phyloP scores from a whole-genome alignment of 202 grass and related monocot species.

The Zoysia matrella region DNA sequence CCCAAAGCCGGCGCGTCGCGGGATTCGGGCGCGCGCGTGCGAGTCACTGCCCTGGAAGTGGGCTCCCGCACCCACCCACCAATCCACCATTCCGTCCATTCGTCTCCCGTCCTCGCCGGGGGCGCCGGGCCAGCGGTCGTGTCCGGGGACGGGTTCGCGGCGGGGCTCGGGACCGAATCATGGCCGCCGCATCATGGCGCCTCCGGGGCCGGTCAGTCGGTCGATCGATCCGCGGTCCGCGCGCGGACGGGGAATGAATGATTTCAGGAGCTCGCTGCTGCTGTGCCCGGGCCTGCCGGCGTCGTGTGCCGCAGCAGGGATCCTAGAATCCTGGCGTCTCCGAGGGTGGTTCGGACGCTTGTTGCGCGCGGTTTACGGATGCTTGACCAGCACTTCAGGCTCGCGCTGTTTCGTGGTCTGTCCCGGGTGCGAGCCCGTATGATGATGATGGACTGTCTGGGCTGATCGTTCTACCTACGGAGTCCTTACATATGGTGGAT shows the following conservation, averaged over 20 bases:
- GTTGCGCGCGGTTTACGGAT: neutral
- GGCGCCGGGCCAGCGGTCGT: neutral
- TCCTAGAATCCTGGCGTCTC: constrained; percentile 24
- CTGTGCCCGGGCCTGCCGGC: too few relatives aligned
- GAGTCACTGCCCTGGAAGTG: neutral
- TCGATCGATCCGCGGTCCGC: neutral
- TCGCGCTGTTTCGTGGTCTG: neutral
- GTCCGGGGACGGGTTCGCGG: constrained; percentile 15
- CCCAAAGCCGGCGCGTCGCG: constrained; percentile 27
- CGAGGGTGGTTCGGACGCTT: neutral
- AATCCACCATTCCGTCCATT: too few relatives aligned
- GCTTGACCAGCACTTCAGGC: constrained; percentile 41
- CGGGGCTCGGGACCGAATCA: constrained; percentile 37
- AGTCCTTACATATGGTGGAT: too few relatives aligned
- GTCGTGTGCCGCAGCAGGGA: neutral
- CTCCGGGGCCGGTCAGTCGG: neutral
- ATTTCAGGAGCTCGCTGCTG: neutral
- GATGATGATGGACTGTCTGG: neutral
- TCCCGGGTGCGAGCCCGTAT: neutral
- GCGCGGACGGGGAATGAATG: neutral
- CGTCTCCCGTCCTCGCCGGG: constrained; percentile 20
- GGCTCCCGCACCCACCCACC: too few relatives aligned
- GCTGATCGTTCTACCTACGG: neutral
- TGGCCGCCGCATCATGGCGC: constrained; percentile 36
- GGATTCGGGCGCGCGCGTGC: neutral